Conservation (phyloP, 805 yeast genomes). For the Starmerella gropengiesseri region DNA sequence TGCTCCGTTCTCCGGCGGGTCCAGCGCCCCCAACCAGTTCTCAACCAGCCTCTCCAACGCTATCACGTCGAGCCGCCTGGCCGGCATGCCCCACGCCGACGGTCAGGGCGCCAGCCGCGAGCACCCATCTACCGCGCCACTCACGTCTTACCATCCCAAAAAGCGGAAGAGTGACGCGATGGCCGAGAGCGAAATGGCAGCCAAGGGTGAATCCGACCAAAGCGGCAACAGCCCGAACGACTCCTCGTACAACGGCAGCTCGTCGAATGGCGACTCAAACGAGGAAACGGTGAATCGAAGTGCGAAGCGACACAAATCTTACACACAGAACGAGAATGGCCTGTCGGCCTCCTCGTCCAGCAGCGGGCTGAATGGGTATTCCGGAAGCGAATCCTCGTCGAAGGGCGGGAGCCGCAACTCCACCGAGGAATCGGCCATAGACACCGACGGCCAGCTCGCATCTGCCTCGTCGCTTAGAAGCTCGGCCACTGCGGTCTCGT, state of each 20-base stretch:
- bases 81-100: background rate
- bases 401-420: constrained; percentile 1
- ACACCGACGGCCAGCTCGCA: too few species aligned
- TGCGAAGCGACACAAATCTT: background rate
- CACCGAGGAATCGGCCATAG: background rate
- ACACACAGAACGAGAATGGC: background rate
- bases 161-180: background rate
- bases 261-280: constrained; percentile 10
- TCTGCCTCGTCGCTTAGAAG: too few species aligned
- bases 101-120: background rate
- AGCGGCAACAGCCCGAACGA: constrained; percentile 1
- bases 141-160: constrained; percentile 10
- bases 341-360: background rate
- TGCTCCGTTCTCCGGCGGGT: background rate
- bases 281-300: constrained; percentile 14
- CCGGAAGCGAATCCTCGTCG: background rate
- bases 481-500: too few species aligned
- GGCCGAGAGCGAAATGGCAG: background rate
- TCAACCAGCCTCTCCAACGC: constrained; percentile 1
- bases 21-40: background rate
- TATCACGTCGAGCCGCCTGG: constrained; percentile 5
- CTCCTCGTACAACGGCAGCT: constrained; percentile 1
- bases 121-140: constrained; percentile 13
- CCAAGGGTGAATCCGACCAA: constrained; percentile 9
- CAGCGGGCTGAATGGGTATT: too few species aligned